Conservation (phyloP, 2,329 filamentous ascomycete genomes). For the Aspergillus fumigatiaffinis region DNA sequence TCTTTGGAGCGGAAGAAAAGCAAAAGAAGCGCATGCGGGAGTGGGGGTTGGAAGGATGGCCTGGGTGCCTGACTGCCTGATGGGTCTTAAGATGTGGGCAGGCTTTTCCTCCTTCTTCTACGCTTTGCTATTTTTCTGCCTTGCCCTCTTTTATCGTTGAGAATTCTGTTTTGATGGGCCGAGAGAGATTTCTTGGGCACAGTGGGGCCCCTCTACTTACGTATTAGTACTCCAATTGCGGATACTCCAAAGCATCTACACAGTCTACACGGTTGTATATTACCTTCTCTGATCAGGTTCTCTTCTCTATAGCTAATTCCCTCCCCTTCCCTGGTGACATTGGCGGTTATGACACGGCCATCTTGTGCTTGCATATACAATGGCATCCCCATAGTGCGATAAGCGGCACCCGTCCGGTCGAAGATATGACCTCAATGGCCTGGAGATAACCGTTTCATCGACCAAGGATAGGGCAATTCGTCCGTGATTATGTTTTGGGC, state of each 20-base stretch:
- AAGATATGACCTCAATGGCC: not conserved
- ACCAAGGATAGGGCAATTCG: not conserved
- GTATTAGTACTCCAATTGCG: not conserved
- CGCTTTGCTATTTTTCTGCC: not conserved
- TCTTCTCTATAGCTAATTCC: not conserved
- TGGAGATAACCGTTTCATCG: not conserved
- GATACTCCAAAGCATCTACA: too few relatives aligned
- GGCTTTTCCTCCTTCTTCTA: not conserved
- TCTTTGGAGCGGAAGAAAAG: constrained; percentile 6
- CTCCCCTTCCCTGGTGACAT: not conserved
- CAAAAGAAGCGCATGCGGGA: constrained; percentile 16
- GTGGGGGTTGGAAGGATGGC: constrained; percentile 9
- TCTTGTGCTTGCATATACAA: not conserved
- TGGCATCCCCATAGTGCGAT: not conserved
- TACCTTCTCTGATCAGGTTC: not conserved
- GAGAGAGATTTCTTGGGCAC: not conserved
- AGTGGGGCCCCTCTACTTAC: not conserved
- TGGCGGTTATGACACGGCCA: not conserved
- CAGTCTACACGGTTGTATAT: not conserved
- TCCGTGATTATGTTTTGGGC: not conserved
- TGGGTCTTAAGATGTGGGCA: not conserved
- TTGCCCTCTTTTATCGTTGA: not conserved
- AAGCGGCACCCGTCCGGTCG: not conserved
- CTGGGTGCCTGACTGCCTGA: not conserved
- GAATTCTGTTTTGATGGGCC: not conserved